Base-by-base conservation (phyloP, 2,329 filamentous ascomycete species). In the Thelonectria discophora region DNA sequence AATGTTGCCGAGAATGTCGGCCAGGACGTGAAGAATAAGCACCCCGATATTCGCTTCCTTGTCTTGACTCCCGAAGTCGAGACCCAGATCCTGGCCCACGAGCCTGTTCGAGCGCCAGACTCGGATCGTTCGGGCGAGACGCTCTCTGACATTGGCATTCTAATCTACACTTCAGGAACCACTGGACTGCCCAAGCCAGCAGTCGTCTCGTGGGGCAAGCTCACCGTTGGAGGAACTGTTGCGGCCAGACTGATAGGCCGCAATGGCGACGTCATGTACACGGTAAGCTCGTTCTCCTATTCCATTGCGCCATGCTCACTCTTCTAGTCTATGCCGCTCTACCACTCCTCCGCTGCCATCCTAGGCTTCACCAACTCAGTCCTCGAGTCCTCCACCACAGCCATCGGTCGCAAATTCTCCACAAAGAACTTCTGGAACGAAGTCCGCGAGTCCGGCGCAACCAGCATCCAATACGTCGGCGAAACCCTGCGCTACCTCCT, bases 141-240 rank as follows among this genome's bases (percentile, higher is more conserved):
- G 17, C 71, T 79, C 7, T 77, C 82, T 8, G 84, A 87, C 60
- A 87, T 92, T 79, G 89, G 86, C 1, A 82, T 90, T 46, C 83
- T 97, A 65, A 94, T 97, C 67, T 96, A 91, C 75, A 96, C 93
- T 0, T 93, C 90, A 30, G 93, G 93, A 17, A 96, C 93, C 0
- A 96, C 93, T 0, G 93, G 93, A 1, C 78, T 96, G 65, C 92
- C 93, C 10, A 96, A 96, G 73, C 86, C 90, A 0, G 91, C 90
- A 11, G 87, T 93, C 50, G 85, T 93, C 2, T 87, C 87, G n/a
- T 93, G 89, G 89, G 80, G 78, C 20, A 93, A 93, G 73, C 77
- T 84, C 55, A 82, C 82, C 54, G 73, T 83, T 1, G 86, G 82
- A 1, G 81, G 70, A 1, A 73, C 61, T 30, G 64, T 74, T 46